Conservation (phyloP, 495 filamentous ascomycete species). For the Aspergillus bridgeri region DNA sequence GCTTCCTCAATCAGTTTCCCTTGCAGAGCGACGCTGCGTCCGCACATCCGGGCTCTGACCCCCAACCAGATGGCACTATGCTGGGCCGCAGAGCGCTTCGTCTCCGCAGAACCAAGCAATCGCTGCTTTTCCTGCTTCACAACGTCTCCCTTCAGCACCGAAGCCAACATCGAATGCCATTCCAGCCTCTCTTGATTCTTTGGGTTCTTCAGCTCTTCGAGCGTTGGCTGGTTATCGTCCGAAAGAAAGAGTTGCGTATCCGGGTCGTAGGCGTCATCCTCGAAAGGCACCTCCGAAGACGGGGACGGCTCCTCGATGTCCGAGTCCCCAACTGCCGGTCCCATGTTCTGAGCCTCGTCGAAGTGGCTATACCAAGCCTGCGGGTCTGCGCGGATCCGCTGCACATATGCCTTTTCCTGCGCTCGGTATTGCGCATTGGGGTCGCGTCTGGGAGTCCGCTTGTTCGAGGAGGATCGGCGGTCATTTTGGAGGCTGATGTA, state of each 20-base stretch:
- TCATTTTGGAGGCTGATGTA: conserved; percentile 50
- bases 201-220: conserved; percentile 84
- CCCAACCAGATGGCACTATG: conserved; percentile 89
- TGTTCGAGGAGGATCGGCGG: conserved; percentile 52
- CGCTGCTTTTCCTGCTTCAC: conserved; percentile 97
- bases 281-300: conserved; percentile 74
- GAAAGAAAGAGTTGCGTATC: conserved; percentile 89
- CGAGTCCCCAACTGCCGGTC: conserved; percentile 66
- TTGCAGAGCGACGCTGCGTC: conserved; percentile 78
- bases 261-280: conserved; percentile 83
- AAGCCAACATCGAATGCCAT: conserved; percentile 97
- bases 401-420: conserved; percentile 80
- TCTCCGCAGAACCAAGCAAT: conserved; percentile 77
- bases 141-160: conserved; percentile 92
- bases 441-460: conserved; percentile 53
- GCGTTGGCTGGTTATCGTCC: conserved; percentile 78
- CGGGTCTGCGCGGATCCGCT: conserved; percentile 68
- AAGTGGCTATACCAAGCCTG: conserved; percentile 69
- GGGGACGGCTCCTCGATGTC: conserved; percentile 90
- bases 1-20: conserved; percentile 78
- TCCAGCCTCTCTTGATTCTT: conserved; percentile 88
- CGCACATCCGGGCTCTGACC: conserved; percentile 75
- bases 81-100: conserved; percentile 65
- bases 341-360: conserved; percentile 61
- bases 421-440: conserved; percentile 78